These are phyloP conservation scores for Gynandropsis gynandra DNA, from an alignment of 345 rosid genomes.

Conservation along the genomic window DNA sequence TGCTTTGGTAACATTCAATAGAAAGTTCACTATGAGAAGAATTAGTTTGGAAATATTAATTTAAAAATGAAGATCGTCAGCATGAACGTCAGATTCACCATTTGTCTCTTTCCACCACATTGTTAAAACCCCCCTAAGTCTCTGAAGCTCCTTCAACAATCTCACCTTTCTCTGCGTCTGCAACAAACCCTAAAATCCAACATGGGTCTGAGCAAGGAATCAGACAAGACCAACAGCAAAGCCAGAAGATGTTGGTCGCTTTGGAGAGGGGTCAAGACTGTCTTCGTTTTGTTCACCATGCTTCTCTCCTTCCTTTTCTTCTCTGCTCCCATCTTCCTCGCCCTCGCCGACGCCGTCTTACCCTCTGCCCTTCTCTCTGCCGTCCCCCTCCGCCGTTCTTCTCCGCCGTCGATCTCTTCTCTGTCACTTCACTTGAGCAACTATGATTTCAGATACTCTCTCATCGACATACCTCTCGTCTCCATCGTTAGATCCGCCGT, in stretches of 20 bases:
- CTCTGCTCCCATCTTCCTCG: constrained; percentile 81
- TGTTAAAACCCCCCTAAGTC: constrained; percentile 18
- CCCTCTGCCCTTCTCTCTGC: constrained; percentile 81
- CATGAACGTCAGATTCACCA: constrained; percentile 16
- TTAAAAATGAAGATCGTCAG: constrained; percentile 11
- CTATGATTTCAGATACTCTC: constrained; percentile 75
- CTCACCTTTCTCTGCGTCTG: constrained; percentile 1
- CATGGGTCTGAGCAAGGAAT: constrained; percentile 77
- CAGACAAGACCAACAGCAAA: constrained; percentile 12
- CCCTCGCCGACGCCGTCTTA: constrained; percentile 62
- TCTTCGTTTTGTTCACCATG: constrained; percentile 67
- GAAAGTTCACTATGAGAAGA: no score
- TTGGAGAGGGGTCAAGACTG: constrained; percentile 57
- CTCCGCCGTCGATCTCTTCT: constrained; percentile 32
- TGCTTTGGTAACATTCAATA: no score
- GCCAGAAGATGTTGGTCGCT: constrained; percentile 30
- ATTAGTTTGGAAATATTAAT: background rate
- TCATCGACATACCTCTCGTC: constrained; percentile 68
- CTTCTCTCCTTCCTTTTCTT: constrained; percentile 65
- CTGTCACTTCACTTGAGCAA: constrained; percentile 30
- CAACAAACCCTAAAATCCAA: background rate
- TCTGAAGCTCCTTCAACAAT: background rate
- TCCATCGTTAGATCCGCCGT: constrained; percentile 74
- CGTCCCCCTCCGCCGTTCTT: constrained; percentile 40
- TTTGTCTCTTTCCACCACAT: constrained; percentile 7